Base-by-base conservation (phyloP, 2,329 filamentous ascomycete genomes). In the Rhytidhysteron rufulum region DNA sequence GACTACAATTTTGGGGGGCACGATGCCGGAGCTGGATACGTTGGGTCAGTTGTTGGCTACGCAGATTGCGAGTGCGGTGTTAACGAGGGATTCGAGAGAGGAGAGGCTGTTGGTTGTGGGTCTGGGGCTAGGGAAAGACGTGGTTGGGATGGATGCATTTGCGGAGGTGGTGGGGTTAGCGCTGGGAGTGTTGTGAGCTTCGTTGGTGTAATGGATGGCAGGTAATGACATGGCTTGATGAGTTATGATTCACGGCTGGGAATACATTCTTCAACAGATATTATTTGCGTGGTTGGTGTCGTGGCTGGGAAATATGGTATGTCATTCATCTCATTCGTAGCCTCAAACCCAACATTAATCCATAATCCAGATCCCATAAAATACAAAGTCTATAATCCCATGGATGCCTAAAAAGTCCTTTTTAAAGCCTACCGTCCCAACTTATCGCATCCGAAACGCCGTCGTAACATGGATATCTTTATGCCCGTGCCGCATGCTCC, bases 41-140 rank as follows among this genome's bases (percentile, higher is more conserved):
- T 66, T 94, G 4, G 91, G 88, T 1, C 90, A 96, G 63, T 79
- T 96, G 2, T 85, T 94, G 57, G 90, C 90, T 3, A 87, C 87
- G 31, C 91, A 96, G 57, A 84, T 97, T 50, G 93, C 85, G 4
- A 94, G 83, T 56, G 79, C 85, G 29, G 78, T 98, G 43, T 75
- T 83, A 15, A 79, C 84, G 44, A 82, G 82, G 47, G 76, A 86
- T 38, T 82, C 88, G 5, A 68, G 72, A 32, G 81, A 85, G 59
- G 73, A 70, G 47, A 67, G 81, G 31, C 67, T 77, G 48, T 65
- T 85, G 11, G 73, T 85, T 17, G 54, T 85, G 24, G 79, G 79
- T 0, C 57, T 81, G 46, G 79, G 79, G 0, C 57, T 82, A 27
- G 69, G 75, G 33, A 71, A 69, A 40, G 62, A 60, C 22, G 67